These are phyloP conservation scores for Quercus berberidifolia DNA, from an alignment of 306 rosid genomes.

Conservation along the genomic window DNA sequence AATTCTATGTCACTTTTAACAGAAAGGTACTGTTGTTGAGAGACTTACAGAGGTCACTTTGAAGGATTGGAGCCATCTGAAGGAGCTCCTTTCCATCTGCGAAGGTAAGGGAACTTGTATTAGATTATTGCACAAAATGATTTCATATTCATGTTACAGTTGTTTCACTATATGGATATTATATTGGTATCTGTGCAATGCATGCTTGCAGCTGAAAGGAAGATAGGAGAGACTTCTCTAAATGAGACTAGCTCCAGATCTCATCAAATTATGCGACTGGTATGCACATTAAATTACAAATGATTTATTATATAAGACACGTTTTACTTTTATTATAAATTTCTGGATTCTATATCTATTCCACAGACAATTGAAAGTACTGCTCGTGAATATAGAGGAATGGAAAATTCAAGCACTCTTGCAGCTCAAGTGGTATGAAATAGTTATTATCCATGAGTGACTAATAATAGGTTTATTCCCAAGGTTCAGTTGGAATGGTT, in stretches of 20 bases:
- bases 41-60: slow-evolving; percentile 75
- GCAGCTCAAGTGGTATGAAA: slow-evolving; percentile 75
- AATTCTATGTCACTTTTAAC: slow-evolving; percentile 16
- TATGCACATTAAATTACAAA: slow-evolving; percentile 26
- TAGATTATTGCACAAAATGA: background rate
- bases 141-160: background rate
- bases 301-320: background rate
- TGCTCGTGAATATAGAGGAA: slow-evolving; percentile 37
- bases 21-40: slow-evolving; percentile 87
- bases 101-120: slow-evolving; percentile 44
- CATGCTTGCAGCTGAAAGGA: slow-evolving; percentile 69
- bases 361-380: slow-evolving; percentile 83
- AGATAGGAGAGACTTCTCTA: slow-evolving; percentile 85
- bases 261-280: slow-evolving; percentile 91
- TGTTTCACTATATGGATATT: background rate
- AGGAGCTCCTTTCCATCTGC: slow-evolving; percentile 60
- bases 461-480: background rate
- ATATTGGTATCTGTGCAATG: background rate
- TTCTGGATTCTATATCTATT: background rate
- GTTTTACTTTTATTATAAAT: background rate
- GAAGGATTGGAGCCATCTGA: slow-evolving; percentile 53
- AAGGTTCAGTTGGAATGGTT: background rate
- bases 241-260: slow-evolving; percentile 94
- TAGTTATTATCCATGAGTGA: background rate
- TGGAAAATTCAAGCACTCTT: slow-evolving; percentile 45